Evolutionary conservation across 768 basidiomycete species (phyloP), one percentile per base, ranked within the genome.

Genomic region (Phanerodontia chrysosporium): DNA sequence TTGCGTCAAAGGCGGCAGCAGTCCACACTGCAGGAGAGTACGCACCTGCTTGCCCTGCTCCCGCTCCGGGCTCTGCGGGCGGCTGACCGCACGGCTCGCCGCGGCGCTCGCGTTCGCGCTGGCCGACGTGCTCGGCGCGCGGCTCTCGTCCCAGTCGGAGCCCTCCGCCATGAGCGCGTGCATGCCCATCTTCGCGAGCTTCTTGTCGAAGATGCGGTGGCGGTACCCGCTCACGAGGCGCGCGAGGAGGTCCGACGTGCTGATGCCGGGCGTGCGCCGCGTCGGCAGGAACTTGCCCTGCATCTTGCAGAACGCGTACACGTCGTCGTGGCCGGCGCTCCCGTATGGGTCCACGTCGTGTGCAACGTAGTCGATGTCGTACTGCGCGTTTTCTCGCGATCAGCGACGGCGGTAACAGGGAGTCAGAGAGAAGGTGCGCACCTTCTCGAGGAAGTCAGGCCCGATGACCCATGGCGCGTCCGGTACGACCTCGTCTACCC

Each of bases 221-320:
- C 93, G 81, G 72, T 98, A 98, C 16, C 89, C 87, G 16, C 82
- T 80, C 18, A 98, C 91, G 67, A 98, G 95, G 25, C 97, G 87
- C 69, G 93, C 92, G 36, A 99, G 82, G 21, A 98, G 80, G 36
- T 91, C 89, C 0, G 95, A 96, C 0, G 97, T 99, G 10, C 95
- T 97, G 9, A 98, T 84, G 9, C 94, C 93, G 0, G 93, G 93
- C 3, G 97, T 98, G 54, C 96, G 88, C 14, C 94, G 84, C 2
- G 96, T 99, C 0, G 97, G 96, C 45, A 98, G 78, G 72, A 99
- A 98, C 76, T 89, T 90, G 49, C 96, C 96, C 70, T 83, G 83
- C 53, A 77, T 77, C 75, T 99, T 98, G 51, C 82, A 84, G 64
- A 84, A 88, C 2, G 76, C 76, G 69, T 98, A 99, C 0, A 95